Conservation (phyloP, 768 basidiomycete species). For the Xerocomellus chrysenteron region DNA sequence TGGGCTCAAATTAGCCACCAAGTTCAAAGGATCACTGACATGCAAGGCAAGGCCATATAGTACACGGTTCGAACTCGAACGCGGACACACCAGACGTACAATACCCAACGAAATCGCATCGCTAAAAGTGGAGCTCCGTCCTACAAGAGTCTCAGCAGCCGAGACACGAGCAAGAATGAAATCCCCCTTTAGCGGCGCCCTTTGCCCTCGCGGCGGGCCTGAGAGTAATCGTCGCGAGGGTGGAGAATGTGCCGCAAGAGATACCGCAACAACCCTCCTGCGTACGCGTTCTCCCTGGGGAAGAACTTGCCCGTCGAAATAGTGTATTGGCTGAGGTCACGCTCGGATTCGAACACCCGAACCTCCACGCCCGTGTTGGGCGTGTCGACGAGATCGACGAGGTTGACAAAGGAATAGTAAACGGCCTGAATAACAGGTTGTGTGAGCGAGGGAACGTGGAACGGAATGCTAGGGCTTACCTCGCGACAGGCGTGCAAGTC, state of each 20-base stretch:
- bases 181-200: slow-evolving; percentile 10
- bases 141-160: too few relatives aligned
- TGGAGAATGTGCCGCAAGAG: slow-evolving; percentile 8
- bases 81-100: too few relatives aligned
- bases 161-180: background rate
- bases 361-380: background rate
- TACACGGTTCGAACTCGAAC: too few relatives aligned
- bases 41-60: too few relatives aligned
- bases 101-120: too few relatives aligned
- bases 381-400: background rate
- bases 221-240: background rate
- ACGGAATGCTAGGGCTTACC: background rate
- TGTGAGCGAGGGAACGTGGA: background rate
- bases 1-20: too few relatives aligned
- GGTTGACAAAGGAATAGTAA: background rate
- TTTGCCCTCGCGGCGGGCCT: background rate
- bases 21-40: too few relatives aligned
- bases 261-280: slow-evolving; percentile 5
- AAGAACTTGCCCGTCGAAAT: slow-evolving; percentile 10
- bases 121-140: background rate
- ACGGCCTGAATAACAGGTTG: background rate
- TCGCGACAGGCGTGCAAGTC: background rate
- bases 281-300: slow-evolving; percentile 1
- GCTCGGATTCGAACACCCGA: background rate
- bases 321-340: background rate